These are phyloP conservation scores for Goffeauzyma gilvescens DNA, from an alignment of 768 basidiomycete genomes.

Conservation along the genomic window DNA sequence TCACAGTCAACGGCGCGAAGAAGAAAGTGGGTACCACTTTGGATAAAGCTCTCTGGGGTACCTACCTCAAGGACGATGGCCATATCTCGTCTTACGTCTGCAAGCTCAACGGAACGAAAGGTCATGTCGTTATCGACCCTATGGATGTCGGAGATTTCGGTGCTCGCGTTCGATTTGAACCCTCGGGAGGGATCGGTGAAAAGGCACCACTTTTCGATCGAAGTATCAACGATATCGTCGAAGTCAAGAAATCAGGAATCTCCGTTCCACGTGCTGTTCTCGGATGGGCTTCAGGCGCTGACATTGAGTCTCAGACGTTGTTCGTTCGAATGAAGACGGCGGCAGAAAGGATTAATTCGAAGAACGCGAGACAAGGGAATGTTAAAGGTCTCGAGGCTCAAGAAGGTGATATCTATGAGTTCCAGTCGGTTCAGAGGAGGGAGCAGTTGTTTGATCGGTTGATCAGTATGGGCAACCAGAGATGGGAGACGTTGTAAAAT, in stretches of 20 bases:
- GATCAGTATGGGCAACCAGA: slow-evolving; percentile 30
- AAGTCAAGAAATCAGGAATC: slow-evolving; percentile 34
- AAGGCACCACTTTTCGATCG: slow-evolving; percentile 14
- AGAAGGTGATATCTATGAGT: slow-evolving; percentile 26
- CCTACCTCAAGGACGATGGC: slow-evolving; percentile 29
- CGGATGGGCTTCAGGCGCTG: slow-evolving; percentile 32
- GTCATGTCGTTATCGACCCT: slow-evolving; percentile 29
- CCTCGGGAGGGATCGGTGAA: slow-evolving; percentile 12
- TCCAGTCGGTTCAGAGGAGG: slow-evolving; percentile 31
- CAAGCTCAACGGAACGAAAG: slow-evolving; percentile 27
- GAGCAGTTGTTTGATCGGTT: slow-evolving; percentile 34
- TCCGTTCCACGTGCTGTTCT: slow-evolving; percentile 32
- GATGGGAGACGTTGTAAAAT: slow-evolving; percentile 32
- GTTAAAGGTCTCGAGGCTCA: slow-evolving; percentile 13
- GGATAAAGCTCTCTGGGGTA: slow-evolving; percentile 29
- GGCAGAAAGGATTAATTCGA: slow-evolving; percentile 13
- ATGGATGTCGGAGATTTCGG: slow-evolving; percentile 17
- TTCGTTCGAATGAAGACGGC: slow-evolving; percentile 30
- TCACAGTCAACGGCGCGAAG: slow-evolving; percentile 30
- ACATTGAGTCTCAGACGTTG: slow-evolving; percentile 33
- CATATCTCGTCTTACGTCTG: slow-evolving; percentile 30
- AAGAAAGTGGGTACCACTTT: slow-evolving; percentile 29
- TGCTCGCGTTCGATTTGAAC: too few relatives aligned
- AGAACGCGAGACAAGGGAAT: slow-evolving; percentile 10
- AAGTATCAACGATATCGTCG: slow-evolving; percentile 33